Evolutionary conservation across 2,329 filamentous ascomycete genomes (phyloP), one percentile per base, ranked within the genome.

Genomic region (Trichoderma sp.): DNA sequence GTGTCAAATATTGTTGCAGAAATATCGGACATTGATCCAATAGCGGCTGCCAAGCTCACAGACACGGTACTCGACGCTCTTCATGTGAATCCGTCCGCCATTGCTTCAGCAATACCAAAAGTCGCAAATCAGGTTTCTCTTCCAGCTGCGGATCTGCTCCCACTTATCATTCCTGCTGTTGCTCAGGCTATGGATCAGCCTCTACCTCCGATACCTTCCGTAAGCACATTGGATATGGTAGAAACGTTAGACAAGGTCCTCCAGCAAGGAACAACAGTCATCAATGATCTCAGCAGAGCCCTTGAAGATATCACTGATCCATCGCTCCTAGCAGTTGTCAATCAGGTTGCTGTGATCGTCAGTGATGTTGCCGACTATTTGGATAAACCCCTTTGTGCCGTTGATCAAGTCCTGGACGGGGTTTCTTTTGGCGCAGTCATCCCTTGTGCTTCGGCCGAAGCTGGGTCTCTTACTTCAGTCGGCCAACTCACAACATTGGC

Each of bases 111-210:
- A 21, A 53, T 81, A 50, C 74, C 77, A 12, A 63, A 75, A n/a
- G 66, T 79, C 14, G 77, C 79, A 21, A 53, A 35, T 14, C 67
- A 80, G 29, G 50, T 29, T 3, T 79, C 80, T 16, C 59, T 75
- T 2, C 67, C 74, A 1, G 21, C 74, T 8, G 35, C 76, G 9
- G 72, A 76, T 2, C 35, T 78, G 6, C 73, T 81, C 3, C 79
- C 80, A 6, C 45, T 80, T 2, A 69, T 81, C 14, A 75, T 81
- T 62, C 79, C 79, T 31, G 80, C 80, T 16, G 64, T 80, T 38
- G 77, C 79, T 8, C 65, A 69, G 7, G 77, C 75, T 24, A 50
- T 80, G 7, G 78, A 78, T 2, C 74, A 74, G 53, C 50, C 63
- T 4, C 29, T 77, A 16, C 64, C 77, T 16, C 59, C 21, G n/a